A percentile compares a stretch with the other conserved stretches of the same genome.
Conservation (phyloP, 495 filamentous ascomycete species). For the Jackrogersella multiformis region DNA sequence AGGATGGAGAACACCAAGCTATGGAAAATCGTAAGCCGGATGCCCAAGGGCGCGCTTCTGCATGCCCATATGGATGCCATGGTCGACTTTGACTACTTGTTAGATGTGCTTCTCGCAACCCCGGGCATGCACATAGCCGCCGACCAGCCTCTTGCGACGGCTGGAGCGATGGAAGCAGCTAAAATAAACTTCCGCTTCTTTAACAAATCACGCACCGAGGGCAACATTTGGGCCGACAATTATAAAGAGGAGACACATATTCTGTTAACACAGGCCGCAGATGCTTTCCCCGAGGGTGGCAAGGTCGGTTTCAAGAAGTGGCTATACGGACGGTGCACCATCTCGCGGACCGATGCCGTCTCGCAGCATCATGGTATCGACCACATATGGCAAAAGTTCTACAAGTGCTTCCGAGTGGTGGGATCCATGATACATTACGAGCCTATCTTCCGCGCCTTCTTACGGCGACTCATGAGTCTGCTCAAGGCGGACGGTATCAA, state of each 20-base stretch:
- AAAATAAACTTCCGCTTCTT: conserved; percentile 66
- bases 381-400: conserved; percentile 83
- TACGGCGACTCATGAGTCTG: conserved; percentile 71
- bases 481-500: conserved; percentile 79
- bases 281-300: conserved; percentile 75
- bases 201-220: conserved; percentile 38
- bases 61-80: conserved; percentile 92
- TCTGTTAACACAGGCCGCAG: conserved; percentile 70
- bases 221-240: conserved; percentile 67
- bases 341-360: conserved; percentile 75
- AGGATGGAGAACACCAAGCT: conserved; percentile 82
- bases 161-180: conserved; percentile 57
- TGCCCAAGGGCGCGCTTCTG: conserved; percentile 92
- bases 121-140: conserved; percentile 77
- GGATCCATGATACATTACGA: conserved; percentile 84
- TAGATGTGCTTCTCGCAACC: conserved; percentile 74
- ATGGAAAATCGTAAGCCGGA: conserved; percentile 81
- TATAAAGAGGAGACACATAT: conserved; percentile 68
- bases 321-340: conserved; percentile 76
- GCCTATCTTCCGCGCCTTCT: conserved; percentile 82
- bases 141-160: conserved; percentile 59
- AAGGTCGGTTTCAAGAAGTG: conserved; percentile 76
- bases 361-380: conserved; percentile 82
- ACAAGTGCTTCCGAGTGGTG: conserved; percentile 72
- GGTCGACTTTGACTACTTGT: conserved; percentile 82